Conservation (phyloP, 192 early-diverging fungal species). For the Coemansia sp. region DNA sequence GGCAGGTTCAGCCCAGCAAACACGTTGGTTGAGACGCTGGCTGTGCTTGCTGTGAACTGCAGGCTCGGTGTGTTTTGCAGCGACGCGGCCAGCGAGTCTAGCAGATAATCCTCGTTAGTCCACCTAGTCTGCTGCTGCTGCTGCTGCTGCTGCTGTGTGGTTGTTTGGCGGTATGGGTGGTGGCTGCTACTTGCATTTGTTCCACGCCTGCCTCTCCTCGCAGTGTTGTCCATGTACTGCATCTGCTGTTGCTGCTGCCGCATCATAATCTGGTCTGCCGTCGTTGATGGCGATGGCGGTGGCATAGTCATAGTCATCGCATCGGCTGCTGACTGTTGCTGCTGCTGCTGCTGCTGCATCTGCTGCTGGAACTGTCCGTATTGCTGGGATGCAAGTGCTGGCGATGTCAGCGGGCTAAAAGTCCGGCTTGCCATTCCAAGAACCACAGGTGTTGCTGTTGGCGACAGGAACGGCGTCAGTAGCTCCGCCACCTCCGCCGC, state of each 20-base stretch:
- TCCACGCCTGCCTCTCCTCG: conserved; percentile 1
- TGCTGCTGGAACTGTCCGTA: not conserved
- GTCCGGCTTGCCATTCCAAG: not conserved
- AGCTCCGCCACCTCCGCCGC: conserved; percentile 47
- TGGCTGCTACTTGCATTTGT: not conserved
- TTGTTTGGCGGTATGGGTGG: not conserved
- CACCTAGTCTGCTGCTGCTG: conserved; percentile 10
- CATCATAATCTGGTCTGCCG: conserved; percentile 44
- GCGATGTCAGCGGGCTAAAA: conserved; percentile 47
- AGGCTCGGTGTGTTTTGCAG: conserved; percentile 23
- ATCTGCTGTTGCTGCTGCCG: conserved; percentile 22
- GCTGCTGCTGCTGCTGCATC: not conserved
- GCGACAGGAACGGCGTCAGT: conserved; percentile 48
- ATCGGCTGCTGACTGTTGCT: not conserved
- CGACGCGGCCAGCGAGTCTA: conserved; percentile 20
- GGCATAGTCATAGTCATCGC: conserved; percentile 24
- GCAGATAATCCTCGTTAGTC: conserved; percentile 6
- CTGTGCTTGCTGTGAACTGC: not conserved
- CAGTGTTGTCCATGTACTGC: not conserved
- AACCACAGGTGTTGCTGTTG: conserved; percentile 20
- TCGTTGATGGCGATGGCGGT: conserved; percentile 44
- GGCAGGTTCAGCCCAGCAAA: conserved; percentile 15
- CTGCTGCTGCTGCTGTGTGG: not conserved
- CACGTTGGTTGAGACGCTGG: not conserved
- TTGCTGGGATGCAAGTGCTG: conserved; percentile 30